These are phyloP conservation scores for Pseudevernia furfuracea DNA, from an alignment of 495 filamentous ascomycete species.

Conservation along the genomic window DNA sequence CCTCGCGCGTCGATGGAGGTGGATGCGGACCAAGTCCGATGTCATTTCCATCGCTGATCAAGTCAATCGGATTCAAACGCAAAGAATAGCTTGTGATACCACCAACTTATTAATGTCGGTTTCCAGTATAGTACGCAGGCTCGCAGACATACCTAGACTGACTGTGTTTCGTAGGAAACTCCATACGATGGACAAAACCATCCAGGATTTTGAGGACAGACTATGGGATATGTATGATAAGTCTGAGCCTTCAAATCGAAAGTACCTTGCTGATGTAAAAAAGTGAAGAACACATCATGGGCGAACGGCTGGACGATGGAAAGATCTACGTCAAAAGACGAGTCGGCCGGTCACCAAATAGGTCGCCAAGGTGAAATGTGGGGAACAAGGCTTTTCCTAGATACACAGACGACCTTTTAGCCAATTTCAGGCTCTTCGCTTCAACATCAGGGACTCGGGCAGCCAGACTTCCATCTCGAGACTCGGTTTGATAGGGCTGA, in stretches of 20 bases:
- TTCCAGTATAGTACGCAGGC: not conserved
- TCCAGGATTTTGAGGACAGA: constrained; percentile 26
- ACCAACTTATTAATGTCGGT: constrained; percentile 21
- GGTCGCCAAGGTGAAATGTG: not conserved
- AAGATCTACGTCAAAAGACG: constrained; percentile 25
- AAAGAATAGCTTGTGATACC: constrained; percentile 25
- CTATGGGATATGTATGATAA: constrained; percentile 18
- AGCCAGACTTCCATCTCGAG: not conserved
- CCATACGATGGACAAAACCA: constrained; percentile 20
- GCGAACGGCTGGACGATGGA: constrained; percentile 24
- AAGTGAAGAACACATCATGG: constrained; percentile 25
- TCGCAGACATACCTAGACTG: not conserved
- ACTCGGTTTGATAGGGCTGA: constrained; percentile 6
- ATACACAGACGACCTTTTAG: not conserved
- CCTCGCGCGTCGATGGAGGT: constrained; percentile 19
- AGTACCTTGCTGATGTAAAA: not conserved
- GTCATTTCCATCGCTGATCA: constrained; percentile 23
- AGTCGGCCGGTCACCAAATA: constrained; percentile 13
- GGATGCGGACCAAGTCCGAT: constrained; percentile 25
- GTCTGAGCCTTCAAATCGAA: not conserved
- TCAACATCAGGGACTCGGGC: not conserved
- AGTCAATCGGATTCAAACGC: constrained; percentile 26
- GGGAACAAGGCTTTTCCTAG: not conserved
- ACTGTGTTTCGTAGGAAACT: constrained; percentile 16
- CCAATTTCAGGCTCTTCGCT: not conserved